A percentile compares a stretch with the other conserved stretches of the same genome.
Evolutionary conservation across 176 grass and related monocot genomes (phyloP).

Genomic region (Bromus sterilis): DNA sequence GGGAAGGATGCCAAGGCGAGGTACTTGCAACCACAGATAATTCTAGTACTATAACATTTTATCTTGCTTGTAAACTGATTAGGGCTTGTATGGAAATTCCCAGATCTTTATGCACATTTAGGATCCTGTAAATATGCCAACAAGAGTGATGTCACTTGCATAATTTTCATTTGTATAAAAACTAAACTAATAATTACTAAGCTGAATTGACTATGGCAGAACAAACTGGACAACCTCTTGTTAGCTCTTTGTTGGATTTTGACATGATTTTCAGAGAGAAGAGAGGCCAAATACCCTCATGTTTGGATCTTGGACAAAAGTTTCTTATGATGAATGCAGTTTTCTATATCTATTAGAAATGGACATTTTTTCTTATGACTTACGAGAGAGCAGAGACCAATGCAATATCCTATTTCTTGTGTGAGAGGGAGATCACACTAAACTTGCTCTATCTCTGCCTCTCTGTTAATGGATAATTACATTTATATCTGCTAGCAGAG

Average conservation of each 20-base stretch:
- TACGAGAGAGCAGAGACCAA: background rate
- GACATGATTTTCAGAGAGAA: background rate
- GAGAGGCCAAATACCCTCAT: background rate
- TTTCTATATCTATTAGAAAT: background rate
- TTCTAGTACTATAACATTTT: background rate
- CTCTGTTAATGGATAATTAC: background rate
- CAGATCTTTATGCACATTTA: background rate
- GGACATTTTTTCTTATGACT: background rate
- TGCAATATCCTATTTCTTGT: background rate
- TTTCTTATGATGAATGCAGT: background rate
- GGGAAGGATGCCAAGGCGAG: slow-evolving; percentile 63
- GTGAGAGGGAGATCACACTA: background rate
- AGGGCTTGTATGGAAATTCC: background rate
- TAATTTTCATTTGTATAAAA: background rate
- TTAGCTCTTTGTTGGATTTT: background rate
- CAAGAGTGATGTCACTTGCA: background rate
- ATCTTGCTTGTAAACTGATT: background rate
- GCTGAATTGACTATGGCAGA: background rate
- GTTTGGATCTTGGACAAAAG: background rate
- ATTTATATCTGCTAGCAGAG: background rate
- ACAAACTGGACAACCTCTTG: background rate
- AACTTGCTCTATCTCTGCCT: background rate
- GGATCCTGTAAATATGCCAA: background rate
- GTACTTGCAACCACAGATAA: slow-evolving; percentile 31
- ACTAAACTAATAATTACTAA: background rate